phyloP scores from a whole-genome alignment of 768 basidiomycete species.

The Tubosaeta sp. region DNA sequence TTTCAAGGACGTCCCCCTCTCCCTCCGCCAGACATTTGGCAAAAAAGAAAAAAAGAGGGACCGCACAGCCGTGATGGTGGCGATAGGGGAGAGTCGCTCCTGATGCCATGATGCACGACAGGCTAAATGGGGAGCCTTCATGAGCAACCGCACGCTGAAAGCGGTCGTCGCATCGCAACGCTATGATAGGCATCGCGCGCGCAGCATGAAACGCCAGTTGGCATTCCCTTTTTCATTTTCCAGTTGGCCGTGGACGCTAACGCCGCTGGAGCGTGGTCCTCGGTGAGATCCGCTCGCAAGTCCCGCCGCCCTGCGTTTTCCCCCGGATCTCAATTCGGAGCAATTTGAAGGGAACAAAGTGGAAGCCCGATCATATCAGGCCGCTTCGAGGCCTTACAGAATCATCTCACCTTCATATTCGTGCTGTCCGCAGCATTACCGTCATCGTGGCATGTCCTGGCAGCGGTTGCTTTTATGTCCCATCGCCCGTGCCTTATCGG shows the following conservation, averaged over 20 bases:
- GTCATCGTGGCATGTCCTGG: constrained; percentile 6
- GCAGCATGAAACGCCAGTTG: constrained; percentile 17
- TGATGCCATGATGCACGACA: neutral
- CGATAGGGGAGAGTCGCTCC: neutral
- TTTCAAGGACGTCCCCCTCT: neutral
- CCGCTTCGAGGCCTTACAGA: constrained; percentile 10
- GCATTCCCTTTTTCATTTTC: neutral
- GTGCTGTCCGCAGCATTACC: constrained; percentile 7
- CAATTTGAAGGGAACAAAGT: constrained; percentile 14
- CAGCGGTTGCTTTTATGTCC: constrained; percentile 10
- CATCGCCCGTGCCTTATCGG: constrained; percentile 16
- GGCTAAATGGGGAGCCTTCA: no score
- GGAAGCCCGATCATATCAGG: constrained; percentile 18
- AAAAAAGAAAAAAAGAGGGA: neutral
- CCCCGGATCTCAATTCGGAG: constrained; percentile 23
- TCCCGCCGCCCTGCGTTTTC: constrained; percentile 7
- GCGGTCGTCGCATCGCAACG: constrained; percentile 5
- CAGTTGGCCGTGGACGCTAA: constrained; percentile 7
- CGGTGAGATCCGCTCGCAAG: constrained; percentile 28
- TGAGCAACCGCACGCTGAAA: neutral
- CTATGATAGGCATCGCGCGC: neutral
- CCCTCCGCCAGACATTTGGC: neutral
- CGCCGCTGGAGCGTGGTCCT: constrained; percentile 17
- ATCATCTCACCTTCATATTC: constrained; percentile 18
- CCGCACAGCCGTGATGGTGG: constrained; percentile 3